Evolutionary conservation across 805 yeast species (phyloP), one percentile per base, ranked within the genome.

Genomic region (Priceomyces carsonii): DNA sequence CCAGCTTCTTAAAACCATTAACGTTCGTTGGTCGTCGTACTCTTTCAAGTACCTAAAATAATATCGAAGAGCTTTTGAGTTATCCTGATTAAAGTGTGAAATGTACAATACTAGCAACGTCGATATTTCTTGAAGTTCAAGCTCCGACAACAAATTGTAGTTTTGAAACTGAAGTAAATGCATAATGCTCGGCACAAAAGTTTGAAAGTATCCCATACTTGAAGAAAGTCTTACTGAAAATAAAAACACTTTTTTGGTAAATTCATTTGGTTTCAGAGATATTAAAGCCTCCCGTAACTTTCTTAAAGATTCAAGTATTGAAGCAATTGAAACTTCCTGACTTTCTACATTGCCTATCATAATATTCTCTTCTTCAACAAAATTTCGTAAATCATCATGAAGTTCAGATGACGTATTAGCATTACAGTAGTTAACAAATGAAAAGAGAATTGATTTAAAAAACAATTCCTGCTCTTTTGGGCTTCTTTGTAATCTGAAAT

Each of bases 231-330:
- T 48, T 6, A 72, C 63, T 0, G 82, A 75, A 23, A 63, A 66
- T 18, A 78, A 42, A 38, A 66, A 73, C 15, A 80, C 80, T n/a
- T 56, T 51, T 31, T 60, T 63, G 7, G 69, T 50, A 36, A 77
- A 74, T 19, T 53, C 54, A 29, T 59, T 61, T 0, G 73, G 61
- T 10, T 47, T 42, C 4, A 52, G 36, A n/a, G 60, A 49, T 13
- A 80, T 50, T 21, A 79, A 48, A 6, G 82, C 75, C 47, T 80
- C 85, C 28, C 86, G 50, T 12, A 80, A 57, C 38, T 77, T 78
- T 25, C 85, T 52, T 18, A 68, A 48, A 8, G 61, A 57, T 2
- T 40, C 21, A 18, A 66, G 47, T 1, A 63, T 55, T 6, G 54
- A 41, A 23, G 60, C 64, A 22, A 57, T 46, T 1, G 53, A 33